phyloP scores from a whole-genome alignment of 345 rosid species.

The thale cress (Arabidopsis thaliana) region TAIR10.1 NC_003075.7:16721001-16721500 shows the following conservation, averaged over 20 bases:
- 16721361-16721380: conserved; percentile 48
- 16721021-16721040: conserved; percentile 15
- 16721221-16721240: conserved; percentile 59
- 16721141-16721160: conserved; percentile 68
- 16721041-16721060: conserved; percentile 16
- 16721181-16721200: conserved; percentile 67
- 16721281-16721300: conserved; percentile 58
- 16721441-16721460: conserved; percentile 55
- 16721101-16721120: conserved; percentile 57
- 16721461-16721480: conserved; percentile 51
- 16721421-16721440: conserved; percentile 51
- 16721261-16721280: conserved; percentile 68
- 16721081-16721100: conserved; percentile 59
- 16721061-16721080: conserved; percentile 7
- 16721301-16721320: conserved; percentile 49
- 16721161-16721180: conserved; percentile 50
- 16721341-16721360: conserved; percentile 43
- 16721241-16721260: conserved; percentile 58
- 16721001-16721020: neutral
- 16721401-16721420: conserved; percentile 54
- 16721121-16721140: conserved; percentile 71
- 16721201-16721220: conserved; percentile 69
- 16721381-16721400: conserved; percentile 53
- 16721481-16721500: conserved; percentile 53
- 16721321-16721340: conserved; percentile 48